Evolutionary conservation across 2,329 filamentous ascomycete species (phyloP).

Genomic region (Ciborinia camelliae): DNA sequence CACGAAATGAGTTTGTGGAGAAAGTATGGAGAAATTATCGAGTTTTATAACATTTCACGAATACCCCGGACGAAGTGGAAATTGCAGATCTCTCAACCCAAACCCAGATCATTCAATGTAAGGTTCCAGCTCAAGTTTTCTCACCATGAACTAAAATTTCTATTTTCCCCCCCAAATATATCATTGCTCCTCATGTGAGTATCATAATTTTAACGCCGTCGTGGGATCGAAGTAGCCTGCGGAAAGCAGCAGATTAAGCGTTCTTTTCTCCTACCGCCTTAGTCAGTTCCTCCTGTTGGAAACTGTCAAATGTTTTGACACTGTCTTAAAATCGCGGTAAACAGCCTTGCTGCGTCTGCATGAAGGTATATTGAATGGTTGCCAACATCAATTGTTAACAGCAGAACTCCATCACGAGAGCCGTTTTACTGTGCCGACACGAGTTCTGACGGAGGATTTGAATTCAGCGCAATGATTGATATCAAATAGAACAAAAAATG

Average conservation of each 20-base stretch:
- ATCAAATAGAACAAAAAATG: background rate
- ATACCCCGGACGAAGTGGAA: background rate
- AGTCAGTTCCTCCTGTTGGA: background rate
- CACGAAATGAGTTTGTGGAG: slow-evolving; percentile 1
- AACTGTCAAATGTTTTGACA: background rate
- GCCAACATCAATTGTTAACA: background rate
- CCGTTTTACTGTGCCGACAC: background rate
- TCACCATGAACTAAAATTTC: background rate
- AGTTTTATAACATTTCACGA: background rate
- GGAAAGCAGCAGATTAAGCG: background rate
- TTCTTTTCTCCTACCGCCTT: background rate
- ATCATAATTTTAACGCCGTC: background rate
- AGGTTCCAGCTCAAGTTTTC: background rate
- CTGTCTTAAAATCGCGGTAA: background rate
- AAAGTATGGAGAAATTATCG: slow-evolving; percentile 6
- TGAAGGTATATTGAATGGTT: background rate
- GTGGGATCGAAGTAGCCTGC: background rate
- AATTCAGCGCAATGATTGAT: background rate
- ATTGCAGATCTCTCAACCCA: background rate
- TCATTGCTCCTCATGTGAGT: background rate
- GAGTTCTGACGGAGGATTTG: background rate
- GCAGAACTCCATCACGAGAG: background rate
- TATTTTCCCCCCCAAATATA: background rate
- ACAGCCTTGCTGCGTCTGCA: background rate
- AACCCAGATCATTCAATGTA: background rate